These are phyloP conservation scores for Uncinocarpus reesii DNA, from an alignment of 2,329 filamentous ascomycete genomes.

Conservation along the genomic window DNA sequence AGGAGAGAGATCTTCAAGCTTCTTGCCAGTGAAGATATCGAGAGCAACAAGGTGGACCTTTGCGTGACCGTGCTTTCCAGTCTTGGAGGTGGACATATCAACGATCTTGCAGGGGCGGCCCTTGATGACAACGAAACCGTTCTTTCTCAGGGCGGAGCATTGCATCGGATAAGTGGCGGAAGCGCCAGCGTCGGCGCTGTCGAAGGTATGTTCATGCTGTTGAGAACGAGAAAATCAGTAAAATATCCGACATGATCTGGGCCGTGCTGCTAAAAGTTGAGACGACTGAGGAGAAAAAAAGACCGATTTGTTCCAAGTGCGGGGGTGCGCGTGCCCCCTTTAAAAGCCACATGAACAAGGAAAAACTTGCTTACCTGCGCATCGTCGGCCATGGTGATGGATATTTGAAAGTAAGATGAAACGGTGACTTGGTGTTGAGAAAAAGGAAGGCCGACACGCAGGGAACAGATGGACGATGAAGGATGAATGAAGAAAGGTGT, in stretches of 20 bases:
- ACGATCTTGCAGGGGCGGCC: slow-evolving; percentile 99
- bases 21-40: slow-evolving; percentile 99
- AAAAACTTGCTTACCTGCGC: slow-evolving; percentile 46
- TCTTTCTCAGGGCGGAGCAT: slow-evolving; percentile 99
- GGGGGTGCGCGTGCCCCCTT: slow-evolving; percentile 3
- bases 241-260: neutral
- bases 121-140: slow-evolving; percentile 98
- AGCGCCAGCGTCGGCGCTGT: slow-evolving; percentile 90
- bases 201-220: slow-evolving; percentile 70
- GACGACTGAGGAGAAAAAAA: neutral
- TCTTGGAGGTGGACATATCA: slow-evolving; percentile 99
- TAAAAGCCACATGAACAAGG: neutral
- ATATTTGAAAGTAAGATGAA: slow-evolving; percentile 17
- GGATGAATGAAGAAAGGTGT: slow-evolving; percentile 19
- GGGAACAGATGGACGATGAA: slow-evolving; percentile 18
- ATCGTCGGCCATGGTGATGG: slow-evolving; percentile 55
- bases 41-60: slow-evolving; percentile 98
- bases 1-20: slow-evolving; percentile 96
- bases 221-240: slow-evolving; percentile 16
- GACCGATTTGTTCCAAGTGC: neutral
- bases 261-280: neutral
- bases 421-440: slow-evolving; percentile 15
- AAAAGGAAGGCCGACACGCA: slow-evolving; percentile 18
- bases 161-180: slow-evolving; percentile 94
- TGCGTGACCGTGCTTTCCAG: slow-evolving; percentile 99